phyloP scores from a whole-genome alignment of 2,329 filamentous ascomycete species.

The Penicillium sumatraense region DNA sequence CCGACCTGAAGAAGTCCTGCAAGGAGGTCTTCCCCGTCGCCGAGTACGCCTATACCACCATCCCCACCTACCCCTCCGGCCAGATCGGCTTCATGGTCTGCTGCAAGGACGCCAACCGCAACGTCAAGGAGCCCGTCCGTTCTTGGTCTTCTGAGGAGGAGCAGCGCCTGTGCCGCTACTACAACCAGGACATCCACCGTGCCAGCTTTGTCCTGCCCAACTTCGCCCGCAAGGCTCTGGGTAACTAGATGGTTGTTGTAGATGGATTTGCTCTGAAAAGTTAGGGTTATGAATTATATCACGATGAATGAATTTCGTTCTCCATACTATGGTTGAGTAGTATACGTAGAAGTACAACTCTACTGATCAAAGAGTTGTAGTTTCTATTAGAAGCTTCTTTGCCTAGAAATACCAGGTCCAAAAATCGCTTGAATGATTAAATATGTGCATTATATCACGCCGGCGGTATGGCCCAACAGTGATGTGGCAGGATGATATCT shows the following conservation, averaged over 20 bases:
- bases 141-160: conserved; percentile 85
- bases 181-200: conserved; percentile 95
- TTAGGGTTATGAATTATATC: conserved; percentile 24
- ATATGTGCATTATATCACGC: no score
- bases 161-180: conserved; percentile 91
- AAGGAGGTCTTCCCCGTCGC: conserved; percentile 95
- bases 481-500: no score
- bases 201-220: conserved; percentile 91
- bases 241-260: conserved; percentile 16
- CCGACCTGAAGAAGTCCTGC: conserved; percentile 95
- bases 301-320: conserved; percentile 22
- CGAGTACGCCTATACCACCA: conserved; percentile 98
- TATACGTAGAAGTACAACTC: no score
- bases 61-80: conserved; percentile 97
- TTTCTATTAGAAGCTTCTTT: no score
- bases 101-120: conserved; percentile 85
- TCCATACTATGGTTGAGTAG: not conserved
- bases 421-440: no score
- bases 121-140: conserved; percentile 85
- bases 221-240: conserved; percentile 79
- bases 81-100: conserved; percentile 99
- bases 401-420: no score
- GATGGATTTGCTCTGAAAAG: conserved; percentile 13
- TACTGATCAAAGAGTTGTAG: not conserved
- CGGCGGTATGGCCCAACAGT: no score